Evolutionary conservation across 2,329 filamentous ascomycete genomes (phyloP).

Genomic region (Diplodia mutila): DNA sequence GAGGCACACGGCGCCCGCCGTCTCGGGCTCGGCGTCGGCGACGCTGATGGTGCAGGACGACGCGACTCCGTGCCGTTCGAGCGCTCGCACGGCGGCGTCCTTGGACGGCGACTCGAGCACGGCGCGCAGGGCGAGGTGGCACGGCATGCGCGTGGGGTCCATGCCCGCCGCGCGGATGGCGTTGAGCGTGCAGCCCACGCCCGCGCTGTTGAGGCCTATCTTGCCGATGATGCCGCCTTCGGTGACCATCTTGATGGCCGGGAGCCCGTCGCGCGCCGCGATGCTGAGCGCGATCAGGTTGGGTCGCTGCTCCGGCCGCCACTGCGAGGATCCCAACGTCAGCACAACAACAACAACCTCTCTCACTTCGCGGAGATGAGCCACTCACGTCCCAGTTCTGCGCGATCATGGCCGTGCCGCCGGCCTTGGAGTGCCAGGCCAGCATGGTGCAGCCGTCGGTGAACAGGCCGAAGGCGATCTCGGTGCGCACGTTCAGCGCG

Average conservation of each 20-base stretch:
- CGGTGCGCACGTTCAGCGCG: slow-evolving; percentile 61
- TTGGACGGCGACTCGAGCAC: slow-evolving; percentile 58
- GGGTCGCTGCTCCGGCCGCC: slow-evolving; percentile 55
- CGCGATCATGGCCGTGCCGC: slow-evolving; percentile 46
- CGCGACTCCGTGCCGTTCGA: slow-evolving; percentile 55
- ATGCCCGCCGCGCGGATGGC: slow-evolving; percentile 63
- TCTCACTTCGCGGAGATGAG: not conserved
- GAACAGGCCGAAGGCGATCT: slow-evolving; percentile 62
- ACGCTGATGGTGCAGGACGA: slow-evolving; percentile 59
- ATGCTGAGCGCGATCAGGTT: slow-evolving; percentile 57
- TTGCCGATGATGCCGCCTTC: slow-evolving; percentile 68
- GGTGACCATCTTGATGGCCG: slow-evolving; percentile 59
- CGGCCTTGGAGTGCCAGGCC: slow-evolving; percentile 49
- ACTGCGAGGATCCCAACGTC: slow-evolving; percentile 43
- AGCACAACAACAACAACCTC: too few relatives aligned
- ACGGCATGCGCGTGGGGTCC: slow-evolving; percentile 56
- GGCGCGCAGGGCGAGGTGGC: slow-evolving; percentile 63
- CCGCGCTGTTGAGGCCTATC: slow-evolving; percentile 64
- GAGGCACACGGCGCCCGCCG: slow-evolving; percentile 51
- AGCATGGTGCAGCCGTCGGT: slow-evolving; percentile 62
- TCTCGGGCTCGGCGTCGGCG: slow-evolving; percentile 51
- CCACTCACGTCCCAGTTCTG: slow-evolving; percentile 63
- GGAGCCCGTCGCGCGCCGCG: slow-evolving; percentile 45
- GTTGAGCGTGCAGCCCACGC: slow-evolving; percentile 65
- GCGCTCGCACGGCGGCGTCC: slow-evolving; percentile 49